A percentile compares a stretch with the other conserved stretches of the same genome.
Evolutionary conservation across 345 rosid genomes (phyloP).

Genomic region (Gossypium anomalum): DNA sequence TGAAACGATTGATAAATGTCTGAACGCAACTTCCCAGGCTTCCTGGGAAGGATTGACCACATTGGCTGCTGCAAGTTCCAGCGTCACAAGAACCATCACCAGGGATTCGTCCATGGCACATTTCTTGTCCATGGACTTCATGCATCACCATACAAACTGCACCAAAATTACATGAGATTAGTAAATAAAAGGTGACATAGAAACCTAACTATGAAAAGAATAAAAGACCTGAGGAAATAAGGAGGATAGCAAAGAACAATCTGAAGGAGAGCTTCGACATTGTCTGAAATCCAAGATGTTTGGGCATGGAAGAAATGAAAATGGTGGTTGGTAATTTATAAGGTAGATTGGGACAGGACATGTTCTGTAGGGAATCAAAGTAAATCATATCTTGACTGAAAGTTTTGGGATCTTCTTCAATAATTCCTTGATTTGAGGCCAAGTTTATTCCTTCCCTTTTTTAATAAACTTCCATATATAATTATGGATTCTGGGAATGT

Average conservation of each 20-base stretch:
- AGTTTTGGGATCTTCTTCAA: background rate
- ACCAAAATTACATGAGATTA: background rate
- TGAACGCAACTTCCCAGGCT: slow-evolving; percentile 5
- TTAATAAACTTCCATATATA: background rate
- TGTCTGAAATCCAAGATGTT: background rate
- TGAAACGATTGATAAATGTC: slow-evolving; percentile 1
- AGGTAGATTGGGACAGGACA: background rate
- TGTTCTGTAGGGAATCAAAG: background rate
- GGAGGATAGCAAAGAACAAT: background rate
- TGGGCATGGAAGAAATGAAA: background rate
- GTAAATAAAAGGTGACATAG: background rate
- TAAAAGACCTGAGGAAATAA: slow-evolving; percentile 8
- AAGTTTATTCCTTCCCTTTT: background rate
- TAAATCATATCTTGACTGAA: background rate
- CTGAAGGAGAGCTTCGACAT: slow-evolving; percentile 5
- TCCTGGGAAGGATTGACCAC: background rate
- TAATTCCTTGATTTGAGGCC: slow-evolving; percentile 1
- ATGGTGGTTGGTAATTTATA: background rate
- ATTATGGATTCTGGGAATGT: too few species aligned
- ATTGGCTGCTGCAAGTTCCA: background rate
- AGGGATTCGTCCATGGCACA: background rate
- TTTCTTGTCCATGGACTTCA: slow-evolving; percentile 10
- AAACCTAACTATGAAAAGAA: background rate
- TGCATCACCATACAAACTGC: background rate
- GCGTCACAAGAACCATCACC: slow-evolving; percentile 12